Evolutionary conservation across 176 grass and related monocot genomes (phyloP), one percentile per base, ranked within the genome.

Genomic region (Oryza coarctata): DNA sequence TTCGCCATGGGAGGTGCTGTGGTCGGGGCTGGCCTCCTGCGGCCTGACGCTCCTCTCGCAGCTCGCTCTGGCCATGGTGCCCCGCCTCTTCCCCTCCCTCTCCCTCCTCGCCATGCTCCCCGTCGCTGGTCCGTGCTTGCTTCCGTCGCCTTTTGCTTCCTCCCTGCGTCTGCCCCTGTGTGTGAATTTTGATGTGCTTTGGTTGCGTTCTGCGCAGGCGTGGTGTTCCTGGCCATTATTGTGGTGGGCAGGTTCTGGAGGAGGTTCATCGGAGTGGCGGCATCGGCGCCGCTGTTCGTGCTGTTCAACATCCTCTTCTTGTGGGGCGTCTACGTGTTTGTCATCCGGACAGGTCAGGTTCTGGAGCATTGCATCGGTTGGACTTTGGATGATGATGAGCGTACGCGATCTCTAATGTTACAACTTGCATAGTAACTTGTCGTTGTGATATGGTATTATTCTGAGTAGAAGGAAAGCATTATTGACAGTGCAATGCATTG

Each of bases 251-350:
- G 85, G 83, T 91, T 84, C 63, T 99, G 87, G 85, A 85, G 89
- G 87, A 88, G 89, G 75, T 80, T 93, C 63, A 84, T 93, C 62
- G 91, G 96, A 27, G 88, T 95, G 70, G 69, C 58, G 43, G 90
- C 83, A 68, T 93, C 89, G 3, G 90, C 93, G 50, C 96, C 87
- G 63, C 87, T 92, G 47, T 93, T 99, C 83, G 93, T 99, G 70
- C 91, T 99, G 43, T 99, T 99, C 85, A 99, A 93, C 65, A 91
- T 99, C 76, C 88, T 99, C n/a, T 89, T 95, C 82, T 55, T 93
- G 74, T 95, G 93, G 96, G 88, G 87, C 25, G 86, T 99, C 66
- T 95, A 95, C 43, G 28, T 95, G 4, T 88, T 87, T 40, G 65
- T 90, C 30, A 95, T 93, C 75, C 70, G 93, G 77, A 39, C 78